Base-by-base conservation (phyloP, 208 protist species). In the Porcisia hertigi region DNA sequence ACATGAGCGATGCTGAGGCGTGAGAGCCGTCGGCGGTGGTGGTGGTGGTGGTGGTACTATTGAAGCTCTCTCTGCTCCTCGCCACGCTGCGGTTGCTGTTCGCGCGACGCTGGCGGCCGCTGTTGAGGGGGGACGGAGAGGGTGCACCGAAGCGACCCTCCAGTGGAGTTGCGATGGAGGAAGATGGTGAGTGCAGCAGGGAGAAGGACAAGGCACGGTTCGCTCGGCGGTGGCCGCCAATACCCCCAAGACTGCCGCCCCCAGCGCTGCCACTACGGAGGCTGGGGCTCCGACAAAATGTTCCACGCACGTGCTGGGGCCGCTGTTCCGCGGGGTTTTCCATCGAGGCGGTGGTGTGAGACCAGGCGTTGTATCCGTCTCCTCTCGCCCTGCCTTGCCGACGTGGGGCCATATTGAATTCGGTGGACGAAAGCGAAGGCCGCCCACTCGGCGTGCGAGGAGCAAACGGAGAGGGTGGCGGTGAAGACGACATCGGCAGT, bases 151-250 rank as follows among this genome's bases (percentile, higher is more conserved):
- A 25, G 25, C 34, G 9, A 18, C 25, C 69, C 16, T 47, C 69
- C 53, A 54, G 67, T 1, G 72, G 60, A 11, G 69, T 72, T 6
- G 49, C 58, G 16, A 58, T 52, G n/a, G 54, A 23, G 25, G 63
- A 58, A 12, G 77, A 72, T 8, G 71, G 72, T 25, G 77, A 77
- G 71, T 71, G 77, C 23, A 69, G 23, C 23, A 49, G 11, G 5
- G 77, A 76, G 53, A 81, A 73, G 30, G 77, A 81, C n/a, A 71
- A 11, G n/a, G 77, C 77, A 14, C 77, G 77, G 39, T 53, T 23
- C 9, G 54, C 34, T 12, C 49, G 30, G 18, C 47, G 63, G 25
- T 49, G 62, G 9, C 58, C 43, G 36, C 39, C 30, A 1, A 59
- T 60, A 11, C 45, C 45, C n/a, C 20, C 47, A 34, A 8, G 14